Percentiles rank a stretch among this genome's conserved stretches.
phyloP scores from a whole-genome alignment of 768 basidiomycete genomes.

The Suillus ampliporus region DNA sequence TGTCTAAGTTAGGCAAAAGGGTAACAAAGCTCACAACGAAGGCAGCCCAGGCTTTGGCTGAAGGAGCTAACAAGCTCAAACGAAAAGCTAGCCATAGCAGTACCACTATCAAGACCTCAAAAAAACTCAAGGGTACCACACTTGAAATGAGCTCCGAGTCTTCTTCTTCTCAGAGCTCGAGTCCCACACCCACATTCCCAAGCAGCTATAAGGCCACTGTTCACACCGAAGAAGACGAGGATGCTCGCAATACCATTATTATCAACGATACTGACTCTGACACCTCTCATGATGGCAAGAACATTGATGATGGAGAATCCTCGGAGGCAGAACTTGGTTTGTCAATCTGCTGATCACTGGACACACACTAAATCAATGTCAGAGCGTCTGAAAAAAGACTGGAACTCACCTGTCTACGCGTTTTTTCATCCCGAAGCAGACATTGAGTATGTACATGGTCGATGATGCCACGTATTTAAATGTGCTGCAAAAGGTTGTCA shows the following conservation, averaged over 20 bases:
- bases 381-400: slow-evolving; percentile 30
- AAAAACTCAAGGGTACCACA: too few species aligned
- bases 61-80: background rate
- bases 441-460: slow-evolving; percentile 26
- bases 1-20: slow-evolving; percentile 3
- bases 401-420: slow-evolving; percentile 33
- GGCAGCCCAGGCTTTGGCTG: slow-evolving; percentile 6
- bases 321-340: too few species aligned
- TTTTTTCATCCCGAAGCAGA: slow-evolving; percentile 27
- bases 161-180: too few species aligned
- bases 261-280: too few species aligned
- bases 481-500: slow-evolving; percentile 28
- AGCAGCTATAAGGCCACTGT: too few species aligned
- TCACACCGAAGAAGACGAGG: too few species aligned
- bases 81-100: slow-evolving; percentile 6
- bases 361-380: too few species aligned
- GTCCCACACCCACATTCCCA: too few species aligned
- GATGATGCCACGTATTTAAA: slow-evolving; percentile 28
- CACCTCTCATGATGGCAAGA: too few species aligned
- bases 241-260: too few species aligned
- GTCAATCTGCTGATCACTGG: background rate
- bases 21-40: slow-evolving; percentile 3
- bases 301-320: too few species aligned
- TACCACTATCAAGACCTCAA: background rate
- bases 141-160: too few species aligned